A percentile compares a stretch with the other conserved stretches of the same genome.
Conservation (phyloP, 441 rosid species). For the Gossypium schwendimanii region DNA sequence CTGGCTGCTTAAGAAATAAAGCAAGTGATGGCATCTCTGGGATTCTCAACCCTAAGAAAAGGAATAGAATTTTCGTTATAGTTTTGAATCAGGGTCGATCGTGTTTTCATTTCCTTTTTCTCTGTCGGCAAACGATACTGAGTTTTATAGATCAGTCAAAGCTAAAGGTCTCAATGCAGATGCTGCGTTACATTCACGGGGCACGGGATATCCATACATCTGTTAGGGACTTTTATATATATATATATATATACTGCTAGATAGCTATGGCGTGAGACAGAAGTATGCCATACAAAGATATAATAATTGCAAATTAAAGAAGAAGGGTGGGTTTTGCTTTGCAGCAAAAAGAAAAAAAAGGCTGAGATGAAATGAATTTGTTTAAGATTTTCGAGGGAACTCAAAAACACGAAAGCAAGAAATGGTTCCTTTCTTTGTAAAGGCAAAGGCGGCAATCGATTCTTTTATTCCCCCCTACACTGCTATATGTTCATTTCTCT, state of each 20-base stretch:
- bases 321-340: neutral
- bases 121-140: constrained; percentile 11
- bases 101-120: neutral
- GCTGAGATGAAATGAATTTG: neutral
- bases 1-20: neutral
- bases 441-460: constrained; percentile 18
- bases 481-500: constrained; percentile 1
- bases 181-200: constrained; percentile 34
- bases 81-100: neutral
- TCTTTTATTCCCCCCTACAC: constrained; percentile 27
- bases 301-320: neutral
- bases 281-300: neutral
- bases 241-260: neutral
- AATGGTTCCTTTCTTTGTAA: constrained; percentile 14
- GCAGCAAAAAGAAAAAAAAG: neutral
- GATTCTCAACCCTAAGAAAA: neutral
- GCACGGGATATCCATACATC: constrained; percentile 20
- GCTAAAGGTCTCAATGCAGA: neutral
- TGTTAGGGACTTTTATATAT: too few species aligned
- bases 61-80: neutral
- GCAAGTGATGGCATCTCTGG: neutral
- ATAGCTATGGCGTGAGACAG: neutral
- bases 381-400: neutral
- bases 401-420: constrained; percentile 4
- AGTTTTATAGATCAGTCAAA: neutral